phyloP scores from a whole-genome alignment of 805 yeast species.

The Kodamaea sagamina region DNA sequence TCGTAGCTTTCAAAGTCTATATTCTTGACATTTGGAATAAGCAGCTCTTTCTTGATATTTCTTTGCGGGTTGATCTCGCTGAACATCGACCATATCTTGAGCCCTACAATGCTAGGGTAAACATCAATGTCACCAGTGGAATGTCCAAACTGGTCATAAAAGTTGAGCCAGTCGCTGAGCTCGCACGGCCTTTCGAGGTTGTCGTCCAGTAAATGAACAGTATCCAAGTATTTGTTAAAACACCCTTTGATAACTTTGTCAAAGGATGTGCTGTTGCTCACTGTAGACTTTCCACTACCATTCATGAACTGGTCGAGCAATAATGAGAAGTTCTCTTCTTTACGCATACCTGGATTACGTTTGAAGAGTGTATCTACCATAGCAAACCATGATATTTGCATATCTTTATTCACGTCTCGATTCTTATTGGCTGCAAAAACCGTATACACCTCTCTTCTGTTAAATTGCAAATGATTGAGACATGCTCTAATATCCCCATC shows the following conservation, averaged over 20 bases:
- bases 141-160: slow-evolving; percentile 57
- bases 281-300: slow-evolving; percentile 37
- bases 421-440: background rate
- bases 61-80: slow-evolving; percentile 52
- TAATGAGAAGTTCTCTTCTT: slow-evolving; percentile 49
- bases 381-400: slow-evolving; percentile 64
- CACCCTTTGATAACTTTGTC: slow-evolving; percentile 75
- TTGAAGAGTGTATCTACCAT: slow-evolving; percentile 63
- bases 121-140: slow-evolving; percentile 45
- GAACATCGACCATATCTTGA: slow-evolving; percentile 65
- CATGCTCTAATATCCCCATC: slow-evolving; percentile 87
- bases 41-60: slow-evolving; percentile 14
- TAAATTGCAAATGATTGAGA: slow-evolving; percentile 78
- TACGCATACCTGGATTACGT: slow-evolving; percentile 47
- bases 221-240: slow-evolving; percentile 62
- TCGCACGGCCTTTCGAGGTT: slow-evolving; percentile 57
- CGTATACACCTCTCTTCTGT: slow-evolving; percentile 18
- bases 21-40: slow-evolving; percentile 34
- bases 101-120: slow-evolving; percentile 57
- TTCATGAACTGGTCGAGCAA: slow-evolving; percentile 48
- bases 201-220: slow-evolving; percentile 63
- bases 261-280: slow-evolving; percentile 40
- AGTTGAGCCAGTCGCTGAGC: slow-evolving; percentile 75
- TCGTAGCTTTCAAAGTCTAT: slow-evolving; percentile 46
- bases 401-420: slow-evolving; percentile 55